Conservation (phyloP, 169 alveolate species). For the Cryptosporidium baileyi region DNA sequence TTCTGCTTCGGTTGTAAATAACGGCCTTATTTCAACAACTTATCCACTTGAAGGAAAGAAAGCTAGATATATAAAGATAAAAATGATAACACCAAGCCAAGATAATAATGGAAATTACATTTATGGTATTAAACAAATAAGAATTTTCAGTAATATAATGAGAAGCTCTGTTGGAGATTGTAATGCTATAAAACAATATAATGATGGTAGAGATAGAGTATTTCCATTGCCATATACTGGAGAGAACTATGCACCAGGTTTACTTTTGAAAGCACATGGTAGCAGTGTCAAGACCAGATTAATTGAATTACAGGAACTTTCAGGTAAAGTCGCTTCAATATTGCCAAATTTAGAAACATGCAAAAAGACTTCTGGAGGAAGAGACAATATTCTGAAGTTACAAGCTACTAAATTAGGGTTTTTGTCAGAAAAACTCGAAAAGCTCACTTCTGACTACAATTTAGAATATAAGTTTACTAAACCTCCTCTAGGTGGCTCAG, state of each 20-base stretch:
- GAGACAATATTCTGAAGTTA: conserved; percentile 35
- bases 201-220: conserved; percentile 64
- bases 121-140: conserved; percentile 57
- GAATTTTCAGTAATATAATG: conserved; percentile 57
- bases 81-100: not conserved
- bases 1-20: conserved; percentile 2
- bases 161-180: conserved; percentile 62
- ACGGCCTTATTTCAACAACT: conserved; percentile 32
- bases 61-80: conserved; percentile 51
- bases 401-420: conserved; percentile 59
- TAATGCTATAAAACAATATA: not conserved
- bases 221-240: conserved; percentile 59
- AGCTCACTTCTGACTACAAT: conserved; percentile 10
- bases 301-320: conserved; percentile 40
- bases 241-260: conserved; percentile 57
- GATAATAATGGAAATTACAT: conserved; percentile 10
- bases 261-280: conserved; percentile 47
- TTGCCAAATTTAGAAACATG: conserved; percentile 57
- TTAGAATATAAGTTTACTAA: conserved; percentile 53
- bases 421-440: conserved; percentile 53
- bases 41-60: conserved; percentile 59
- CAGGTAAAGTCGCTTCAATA: conserved; percentile 39
- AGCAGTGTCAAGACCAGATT: conserved; percentile 22
- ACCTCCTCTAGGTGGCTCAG: conserved; percentile 51
- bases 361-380: conserved; percentile 52